Base-by-base conservation (phyloP, 306 rosid genomes). In the Macrotyloma uniflorum region DNA sequence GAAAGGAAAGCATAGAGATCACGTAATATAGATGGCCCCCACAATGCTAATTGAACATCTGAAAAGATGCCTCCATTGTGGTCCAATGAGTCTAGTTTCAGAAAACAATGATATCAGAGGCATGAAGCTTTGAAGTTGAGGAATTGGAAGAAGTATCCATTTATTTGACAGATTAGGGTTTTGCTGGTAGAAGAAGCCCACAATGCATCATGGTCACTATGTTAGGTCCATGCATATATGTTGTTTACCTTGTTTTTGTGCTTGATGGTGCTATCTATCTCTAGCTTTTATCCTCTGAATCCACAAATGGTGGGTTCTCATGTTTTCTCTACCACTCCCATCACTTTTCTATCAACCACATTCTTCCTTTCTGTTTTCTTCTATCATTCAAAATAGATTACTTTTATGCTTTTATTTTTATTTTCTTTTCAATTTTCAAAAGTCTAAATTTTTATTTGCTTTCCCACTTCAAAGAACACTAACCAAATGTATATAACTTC, bases 31-130 rank as follows among this genome's bases (percentile, higher is more conserved):
- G 26, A 61, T 72, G 83, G 76, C 42, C 85, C 89, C 90, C 87
- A 83, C 90, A 72, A 62, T 43, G 78, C 64, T 72, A 82, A 80
- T 80, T 87, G 83, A 86, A 80, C 89, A 85, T 85, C 87, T 83
- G 87, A 85, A 80, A 88, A 85, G 91, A 90, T 87, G 88, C 85
- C 76, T 70, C 57, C 35, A 38, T 78, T 63, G 93, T 88, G 95
- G 97, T 90, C 95, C 95, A 82, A 84, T 46, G 26, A 36, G 65
- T 50, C 67, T 76, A 84, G 80, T 84, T 83, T 82, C 82, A 83
- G 89, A 84, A 89, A 87, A 87, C 87, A 87, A 92, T 87, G 84
- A 88, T 87, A 76, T 75, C 86, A 79, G 74, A 82, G 81, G 83
- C 86, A 77, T 85, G 75, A 79, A 85, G 81, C 87, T 90, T 87